A percentile compares a stretch with the other conserved stretches of the same genome.
These are phyloP conservation scores for Neophaeococcomyces aloes DNA, from an alignment of 2,329 filamentous ascomycete species.

Conservation along the genomic window DNA sequence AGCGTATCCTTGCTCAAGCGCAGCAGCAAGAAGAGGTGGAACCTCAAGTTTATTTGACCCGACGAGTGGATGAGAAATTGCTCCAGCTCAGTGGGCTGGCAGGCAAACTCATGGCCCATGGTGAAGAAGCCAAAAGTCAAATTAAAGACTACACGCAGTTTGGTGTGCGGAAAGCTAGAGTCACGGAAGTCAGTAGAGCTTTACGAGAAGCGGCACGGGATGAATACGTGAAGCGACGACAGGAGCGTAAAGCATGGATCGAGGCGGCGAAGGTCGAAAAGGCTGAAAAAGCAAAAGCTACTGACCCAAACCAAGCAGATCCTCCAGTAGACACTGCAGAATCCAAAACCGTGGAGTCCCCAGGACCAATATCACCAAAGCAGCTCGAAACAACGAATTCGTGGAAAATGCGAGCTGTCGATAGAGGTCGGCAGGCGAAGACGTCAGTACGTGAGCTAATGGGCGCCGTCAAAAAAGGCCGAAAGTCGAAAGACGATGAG, in stretches of 20 bases:
- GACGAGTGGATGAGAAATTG: constrained; percentile 37
- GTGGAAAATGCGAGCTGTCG: constrained; percentile 20
- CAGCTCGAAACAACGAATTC: constrained; percentile 8
- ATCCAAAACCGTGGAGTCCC: neutral
- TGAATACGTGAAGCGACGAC: constrained; percentile 21
- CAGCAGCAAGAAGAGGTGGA: constrained; percentile 27
- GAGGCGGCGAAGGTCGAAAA: constrained; percentile 19
- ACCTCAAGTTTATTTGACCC: constrained; percentile 49
- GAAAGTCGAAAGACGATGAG: constrained; percentile 15
- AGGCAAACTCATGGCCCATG: constrained; percentile 20
- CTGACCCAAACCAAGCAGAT: neutral
- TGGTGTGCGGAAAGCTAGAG: constrained; percentile 19
- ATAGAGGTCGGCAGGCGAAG: constrained; percentile 20
- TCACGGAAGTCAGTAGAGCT: constrained; percentile 22
- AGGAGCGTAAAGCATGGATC: constrained; percentile 26
- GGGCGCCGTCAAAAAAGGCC: constrained; percentile 17
- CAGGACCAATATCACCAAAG: constrained; percentile 10
- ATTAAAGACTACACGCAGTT: constrained; percentile 22
- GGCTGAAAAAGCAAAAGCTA: constrained; percentile 8
- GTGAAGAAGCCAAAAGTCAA: constrained; percentile 20
- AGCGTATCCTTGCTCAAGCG: constrained; percentile 51
- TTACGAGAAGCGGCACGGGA: constrained; percentile 21
- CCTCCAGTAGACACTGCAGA: constrained; percentile 6
- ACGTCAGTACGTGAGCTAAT: constrained; percentile 19
- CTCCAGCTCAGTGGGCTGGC: constrained; percentile 21